Base-by-base conservation (phyloP, 1,284 basidiomycete genomes). In the Prillingera fragicola region DNA sequence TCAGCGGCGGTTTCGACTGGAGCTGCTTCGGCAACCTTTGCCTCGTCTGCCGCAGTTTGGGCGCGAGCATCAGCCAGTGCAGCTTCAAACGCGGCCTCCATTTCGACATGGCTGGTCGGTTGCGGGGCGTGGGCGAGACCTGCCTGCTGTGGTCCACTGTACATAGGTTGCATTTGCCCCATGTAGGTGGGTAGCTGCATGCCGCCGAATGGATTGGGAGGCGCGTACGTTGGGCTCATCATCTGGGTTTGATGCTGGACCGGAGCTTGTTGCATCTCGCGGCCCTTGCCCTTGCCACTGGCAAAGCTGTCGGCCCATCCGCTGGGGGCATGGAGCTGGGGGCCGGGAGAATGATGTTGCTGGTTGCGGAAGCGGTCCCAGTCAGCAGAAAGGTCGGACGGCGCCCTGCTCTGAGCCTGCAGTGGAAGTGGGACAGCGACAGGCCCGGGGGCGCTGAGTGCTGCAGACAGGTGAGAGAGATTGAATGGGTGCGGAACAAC, bases 1-100 rank as follows among this genome's bases (percentile, higher is more conserved):
- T 54, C 46, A 13, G 76, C 77, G 27, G 73, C 70, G 4, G 77
- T 74, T 57, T 83, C 76, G 14, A 79, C 80, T 17, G 51, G 34
- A 28, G 33, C 39, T 21, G 45, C 35, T 17, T 44, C 51, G 37
- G 47, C 34, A 23, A 33, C 36, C 22, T 48, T 70, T 24, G 58
- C 46, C 14, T 52, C 33, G n/a, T 40, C 23, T 35, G 38, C 49
- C n/a, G 33, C 22, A 17, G 32, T 38, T 35, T 55, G 44, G 27
- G 78, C 79, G 26, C 74, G 70, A 4, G 78, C 75, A 57, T 83
- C 78, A 12, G 80, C 80, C 66, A 87, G 84, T 2, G 84, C 85
- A 22, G 80, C 80, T 55, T 85, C 84, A 58, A 85, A 88, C 66
- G 86, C 85, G 6, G 77, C 81, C 55, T 84, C 84, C 54, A 75